A percentile compares a stretch with the other conserved stretches of the same genome.
phyloP scores from a whole-genome alignment of 2,329 filamentous ascomycete genomes.

The Colletotrichum cuscutae region DNA sequence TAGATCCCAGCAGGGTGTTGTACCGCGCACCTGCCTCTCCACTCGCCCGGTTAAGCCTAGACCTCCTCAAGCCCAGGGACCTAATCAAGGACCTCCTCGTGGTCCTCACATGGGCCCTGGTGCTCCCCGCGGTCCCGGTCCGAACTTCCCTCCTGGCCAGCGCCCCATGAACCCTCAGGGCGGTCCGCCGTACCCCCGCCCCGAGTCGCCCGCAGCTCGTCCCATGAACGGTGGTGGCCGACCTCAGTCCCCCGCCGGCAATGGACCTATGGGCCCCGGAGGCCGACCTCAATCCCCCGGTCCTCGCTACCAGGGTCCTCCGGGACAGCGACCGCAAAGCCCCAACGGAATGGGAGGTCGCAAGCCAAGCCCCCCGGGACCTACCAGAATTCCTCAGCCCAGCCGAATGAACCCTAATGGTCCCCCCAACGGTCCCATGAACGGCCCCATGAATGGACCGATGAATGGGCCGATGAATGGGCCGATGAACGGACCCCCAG shows the following conservation, averaged over 20 bases:
- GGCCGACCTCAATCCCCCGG: constrained; percentile 59
- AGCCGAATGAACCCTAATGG: constrained; percentile 57
- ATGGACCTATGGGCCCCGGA: constrained; percentile 45
- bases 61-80: constrained; percentile 59
- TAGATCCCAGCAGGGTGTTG: constrained; percentile 91
- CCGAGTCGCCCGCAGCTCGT: constrained; percentile 46
- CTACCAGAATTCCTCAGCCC: constrained; percentile 51
- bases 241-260: constrained; percentile 55
- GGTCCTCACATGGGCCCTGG: constrained; percentile 65
- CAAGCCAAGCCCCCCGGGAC: constrained; percentile 55
- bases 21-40: constrained; percentile 92
- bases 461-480: constrained; percentile 28
- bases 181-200: constrained; percentile 44
- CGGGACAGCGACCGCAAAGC: constrained; percentile 50
- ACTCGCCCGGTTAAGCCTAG: constrained; percentile 91
- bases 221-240: constrained; percentile 45
- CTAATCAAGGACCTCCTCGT: constrained; percentile 58
- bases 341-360: constrained; percentile 51
- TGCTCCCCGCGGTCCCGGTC: constrained; percentile 43
- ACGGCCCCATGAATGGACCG: neutral
- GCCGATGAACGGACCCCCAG: constrained; percentile 32
- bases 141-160: constrained; percentile 45
- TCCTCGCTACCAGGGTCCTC: constrained; percentile 46
- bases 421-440: neutral
- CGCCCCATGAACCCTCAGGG: constrained; percentile 51